Base-by-base conservation (phyloP, 2,329 filamentous ascomycete species). In the Apiospora marii region DNA sequence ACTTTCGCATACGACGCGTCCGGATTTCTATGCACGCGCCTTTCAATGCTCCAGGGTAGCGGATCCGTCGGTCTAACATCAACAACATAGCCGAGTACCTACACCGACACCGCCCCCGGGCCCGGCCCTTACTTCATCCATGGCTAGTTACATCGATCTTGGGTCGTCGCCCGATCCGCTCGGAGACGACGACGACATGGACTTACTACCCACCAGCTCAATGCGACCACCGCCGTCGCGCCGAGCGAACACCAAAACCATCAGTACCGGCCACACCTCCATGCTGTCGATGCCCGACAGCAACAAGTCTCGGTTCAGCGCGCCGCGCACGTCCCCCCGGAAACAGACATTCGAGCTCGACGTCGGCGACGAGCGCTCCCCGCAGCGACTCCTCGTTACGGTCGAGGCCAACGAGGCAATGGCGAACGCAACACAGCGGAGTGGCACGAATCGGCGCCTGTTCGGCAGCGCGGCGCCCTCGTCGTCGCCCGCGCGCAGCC, bases 271-370 rank as follows among this genome's bases (percentile, higher is more conserved):
- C 27, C 69, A 44, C 73, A 75, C 64, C 73, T 75, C 53, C 74
- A 78, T 69, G 81, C 80, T 70, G 84, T 84, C 46, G 80, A 82
- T 64, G 82, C 82, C 68, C 85, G 84, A 77, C 80, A 85, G 72
- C 85, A 87, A 24, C 84, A 83, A 53, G 87, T 83, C 84, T 67
- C 80, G 81, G 24, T 37, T 41, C 41, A 67, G 53, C 69, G 30
- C 69, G 10, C 22, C 37, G 69, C 51, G 69, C n/a, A 78, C 78
- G 22, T 89, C 88, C 58, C 88, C 89, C 51, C 83, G 87, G 68
- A 90, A 89, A 81, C 88, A 86, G 77, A 89, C 83, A 64, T 90
- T 90, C 74, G 85, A 89, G 79, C 84, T 90, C 46, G 87, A 90
- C 74, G 87, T 88, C 37, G 88, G 88, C 67, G 82, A 87, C 75